Base-by-base conservation (phyloP, 2,329 filamentous ascomycete species). In the Cadophora sp. region DNA sequence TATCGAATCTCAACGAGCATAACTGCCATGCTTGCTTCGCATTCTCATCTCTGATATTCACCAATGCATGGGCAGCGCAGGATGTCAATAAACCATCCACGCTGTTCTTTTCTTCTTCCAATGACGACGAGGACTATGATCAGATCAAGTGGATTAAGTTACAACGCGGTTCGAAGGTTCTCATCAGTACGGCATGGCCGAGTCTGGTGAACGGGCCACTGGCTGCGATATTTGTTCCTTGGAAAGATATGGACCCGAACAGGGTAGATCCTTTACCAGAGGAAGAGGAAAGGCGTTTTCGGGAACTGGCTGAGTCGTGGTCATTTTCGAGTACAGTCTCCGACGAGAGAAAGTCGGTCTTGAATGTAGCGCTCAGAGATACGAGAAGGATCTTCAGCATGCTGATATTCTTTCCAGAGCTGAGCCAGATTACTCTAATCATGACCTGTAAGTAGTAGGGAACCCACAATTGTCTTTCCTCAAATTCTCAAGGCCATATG, bases 1-100 rank as follows among this genome's bases (percentile, higher is more conserved):
- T 89, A 84, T 47, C 85, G 83, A 36, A 79, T 79, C 74, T 80
- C 77, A 66, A 74, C 73, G 18, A 77, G 75, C 68, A 79, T 66
- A 75, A 77, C 53, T 76, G 72, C 20, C 70, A 77, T 20, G 72
- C 76, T 2, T 73, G 73, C 36, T 79, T 78, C 43, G 70, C 76
- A 3, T 79, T 79, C 62, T 75, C 77, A 3, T 69, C 73, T 0
- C 60, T 75, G 1, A 68, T 79, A 3, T 78, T 77, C 62, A 71
- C 79, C 1, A 79, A 81, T 62, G 75, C 78, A 27, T 79, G 74
- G 70, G 68, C 73, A 16, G 41, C 66, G 1, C 74, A 75, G 59
- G 73, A 73, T 22, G 18, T 64, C 11, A 63, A 67, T 11, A 68
- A 70, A 8, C 72, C 74, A 11, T 74, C 71, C 2, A 69, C 67